These are phyloP conservation scores for Solanum acaule DNA, from an alignment of 257 asterid genomes.

Conservation along the genomic window DNA sequence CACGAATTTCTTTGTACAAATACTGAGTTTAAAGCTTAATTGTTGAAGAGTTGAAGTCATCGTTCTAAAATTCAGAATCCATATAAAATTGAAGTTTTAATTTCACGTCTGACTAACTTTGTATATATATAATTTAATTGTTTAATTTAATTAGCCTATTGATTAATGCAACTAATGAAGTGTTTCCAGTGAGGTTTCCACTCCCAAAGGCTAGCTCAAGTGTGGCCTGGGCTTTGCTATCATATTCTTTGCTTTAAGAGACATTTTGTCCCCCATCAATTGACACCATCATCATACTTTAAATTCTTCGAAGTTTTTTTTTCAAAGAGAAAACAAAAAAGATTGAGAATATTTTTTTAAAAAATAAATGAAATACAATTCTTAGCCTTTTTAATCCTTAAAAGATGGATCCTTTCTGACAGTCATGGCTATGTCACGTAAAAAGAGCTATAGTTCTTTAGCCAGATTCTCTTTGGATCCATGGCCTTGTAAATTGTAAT, in stretches of 20 bases:
- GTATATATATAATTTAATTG: background rate
- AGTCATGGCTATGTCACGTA: conserved; percentile 9
- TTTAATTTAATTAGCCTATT: conserved; percentile 7
- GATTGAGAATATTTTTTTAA: background rate
- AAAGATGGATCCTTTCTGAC: conserved; percentile 17
- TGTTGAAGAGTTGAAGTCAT: background rate
- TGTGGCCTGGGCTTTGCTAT: conserved; percentile 24
- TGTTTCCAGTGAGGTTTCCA: conserved; percentile 49
- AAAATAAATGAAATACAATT: background rate
- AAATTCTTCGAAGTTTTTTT: background rate
- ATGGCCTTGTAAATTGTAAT: background rate
- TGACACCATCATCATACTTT: conserved; percentile 38
- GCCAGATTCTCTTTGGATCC: background rate
- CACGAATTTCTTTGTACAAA: too few relatives aligned
- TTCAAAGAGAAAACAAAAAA: background rate
- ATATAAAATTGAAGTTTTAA: background rate
- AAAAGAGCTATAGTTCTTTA: background rate
- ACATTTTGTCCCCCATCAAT: conserved; percentile 53
- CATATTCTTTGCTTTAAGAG: conserved; percentile 30
- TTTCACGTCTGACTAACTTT: background rate
- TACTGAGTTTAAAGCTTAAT: background rate
- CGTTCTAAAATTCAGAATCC: background rate
- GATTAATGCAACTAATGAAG: conserved; percentile 26
- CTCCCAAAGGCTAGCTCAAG: conserved; percentile 15
- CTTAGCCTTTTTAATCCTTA: conserved; percentile 1